Percentiles rank a stretch among this genome's conserved stretches.
These are phyloP conservation scores for Solanum pimpinellifolium DNA, from an alignment of 257 asterid species.

Conservation along the genomic window DNA sequence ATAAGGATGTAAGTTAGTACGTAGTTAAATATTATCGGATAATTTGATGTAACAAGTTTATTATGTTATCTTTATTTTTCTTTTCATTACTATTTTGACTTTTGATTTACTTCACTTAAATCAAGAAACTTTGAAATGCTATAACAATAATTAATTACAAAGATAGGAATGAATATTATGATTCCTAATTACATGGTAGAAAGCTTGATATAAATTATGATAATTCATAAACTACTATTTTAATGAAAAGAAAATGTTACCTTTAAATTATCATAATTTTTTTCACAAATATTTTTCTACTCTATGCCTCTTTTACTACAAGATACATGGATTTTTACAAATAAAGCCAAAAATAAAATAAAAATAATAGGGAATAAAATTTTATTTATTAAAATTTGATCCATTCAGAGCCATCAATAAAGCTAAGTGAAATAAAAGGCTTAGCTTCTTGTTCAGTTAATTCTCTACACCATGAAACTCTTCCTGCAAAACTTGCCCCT, in stretches of 20 bases:
- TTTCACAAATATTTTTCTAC: not conserved
- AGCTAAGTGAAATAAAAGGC: slow-evolving; percentile 77
- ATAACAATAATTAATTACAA: no score
- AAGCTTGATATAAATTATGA: no score
- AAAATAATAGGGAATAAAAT: not conserved
- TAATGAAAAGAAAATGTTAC: not conserved
- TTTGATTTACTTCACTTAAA: no score
- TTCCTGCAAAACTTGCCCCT: slow-evolving; percentile 86
- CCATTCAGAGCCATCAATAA: slow-evolving; percentile 95
- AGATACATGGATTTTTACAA: not conserved
- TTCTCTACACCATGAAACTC: slow-evolving; percentile 94
- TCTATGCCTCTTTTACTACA: not conserved
- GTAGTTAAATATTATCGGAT: no score
- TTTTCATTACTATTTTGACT: no score
- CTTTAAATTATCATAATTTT: not conserved
- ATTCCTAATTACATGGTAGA: no score
- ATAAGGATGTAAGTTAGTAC: no score
- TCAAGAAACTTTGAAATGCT: no score
- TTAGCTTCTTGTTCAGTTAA: slow-evolving; percentile 82
- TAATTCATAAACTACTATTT: not conserved
- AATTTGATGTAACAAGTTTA: no score
- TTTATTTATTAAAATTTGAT: slow-evolving; percentile 15
- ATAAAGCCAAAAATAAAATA: not conserved
- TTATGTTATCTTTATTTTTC: no score
- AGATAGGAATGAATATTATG: no score